Evolutionary conservation across 257 asterid species (phyloP).

Genomic region (Perilla frutescens): DNA sequence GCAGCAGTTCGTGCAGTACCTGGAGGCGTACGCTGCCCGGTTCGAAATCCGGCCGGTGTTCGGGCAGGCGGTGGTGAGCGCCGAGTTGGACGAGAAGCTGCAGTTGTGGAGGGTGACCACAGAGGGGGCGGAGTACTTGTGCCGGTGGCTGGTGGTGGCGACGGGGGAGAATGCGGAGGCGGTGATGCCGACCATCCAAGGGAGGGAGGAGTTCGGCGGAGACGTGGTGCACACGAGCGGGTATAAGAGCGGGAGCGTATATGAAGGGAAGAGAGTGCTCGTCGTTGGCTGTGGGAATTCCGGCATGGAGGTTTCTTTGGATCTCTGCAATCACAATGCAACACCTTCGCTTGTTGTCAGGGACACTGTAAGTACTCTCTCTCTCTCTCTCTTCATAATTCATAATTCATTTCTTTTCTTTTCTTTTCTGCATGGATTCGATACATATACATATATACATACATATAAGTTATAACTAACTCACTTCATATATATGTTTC

Average conservation of each 20-base stretch:
- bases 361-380: constrained; percentile 62
- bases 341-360: constrained; percentile 72
- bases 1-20: constrained; percentile 65
- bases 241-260: constrained; percentile 63
- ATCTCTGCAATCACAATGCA: constrained; percentile 75
- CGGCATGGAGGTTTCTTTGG: constrained; percentile 96
- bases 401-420: too few species aligned
- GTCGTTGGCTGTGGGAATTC: constrained; percentile 96
- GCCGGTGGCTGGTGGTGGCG: constrained; percentile 78
- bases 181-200: constrained; percentile 60
- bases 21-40: constrained; percentile 59
- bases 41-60: constrained; percentile 71
- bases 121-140: constrained; percentile 48
- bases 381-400: constrained; percentile 5
- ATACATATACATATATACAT: not conserved
- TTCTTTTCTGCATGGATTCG: not conserved
- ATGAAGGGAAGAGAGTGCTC: constrained; percentile 60
- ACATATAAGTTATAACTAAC: not conserved
- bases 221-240: constrained; percentile 68
- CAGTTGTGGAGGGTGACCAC: constrained; percentile 69
- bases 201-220: constrained; percentile 60
- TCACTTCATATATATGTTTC: too few species aligned
- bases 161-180: constrained; percentile 92
- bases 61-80: constrained; percentile 50
- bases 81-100: constrained; percentile 50